phyloP scores from a whole-genome alignment of 495 filamentous ascomycete genomes.

The Hypoxylon cercidicola region DNA sequence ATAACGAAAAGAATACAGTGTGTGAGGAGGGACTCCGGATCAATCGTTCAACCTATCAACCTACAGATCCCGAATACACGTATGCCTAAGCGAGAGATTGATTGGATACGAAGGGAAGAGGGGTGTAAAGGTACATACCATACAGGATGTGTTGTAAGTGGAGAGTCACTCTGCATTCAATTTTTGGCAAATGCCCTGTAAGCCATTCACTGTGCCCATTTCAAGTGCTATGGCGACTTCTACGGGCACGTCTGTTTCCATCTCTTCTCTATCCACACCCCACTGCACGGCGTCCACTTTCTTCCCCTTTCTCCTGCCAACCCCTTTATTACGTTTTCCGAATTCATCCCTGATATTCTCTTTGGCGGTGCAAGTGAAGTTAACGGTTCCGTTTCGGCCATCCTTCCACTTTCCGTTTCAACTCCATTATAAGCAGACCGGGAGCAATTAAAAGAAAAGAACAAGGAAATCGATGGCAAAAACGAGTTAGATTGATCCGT shows the following conservation, averaged over 20 bases:
- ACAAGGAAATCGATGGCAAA: not conserved
- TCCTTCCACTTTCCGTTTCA: constrained; percentile 29
- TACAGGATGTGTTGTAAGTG: constrained; percentile 13
- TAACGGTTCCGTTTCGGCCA: constrained; percentile 27
- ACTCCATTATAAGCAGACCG: constrained; percentile 24
- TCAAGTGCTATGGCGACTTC: too few species aligned
- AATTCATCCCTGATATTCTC: constrained; percentile 25
- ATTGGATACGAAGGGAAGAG: constrained; percentile 29
- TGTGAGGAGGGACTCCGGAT: constrained; percentile 18
- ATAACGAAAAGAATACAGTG: not conserved
- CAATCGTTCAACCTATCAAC: constrained; percentile 28
- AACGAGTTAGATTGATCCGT: constrained; percentile 13
- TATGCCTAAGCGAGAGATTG: constrained; percentile 32
- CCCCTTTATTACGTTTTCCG: constrained; percentile 42
- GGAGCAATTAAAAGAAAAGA: constrained; percentile 26
- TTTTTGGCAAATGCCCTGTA: constrained; percentile 14
- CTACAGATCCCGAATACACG: constrained; percentile 29
- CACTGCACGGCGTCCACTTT: not conserved
- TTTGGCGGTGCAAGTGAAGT: constrained; percentile 2
- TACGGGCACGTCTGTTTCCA: too few species aligned
- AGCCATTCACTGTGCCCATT: too few species aligned
- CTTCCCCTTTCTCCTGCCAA: not conserved
- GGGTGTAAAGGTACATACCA: constrained; percentile 15
- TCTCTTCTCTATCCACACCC: constrained; percentile 19
- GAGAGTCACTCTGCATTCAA: constrained; percentile 20